phyloP scores from a whole-genome alignment of 306 rosid species.

The Cucurbita moschata region DNA sequence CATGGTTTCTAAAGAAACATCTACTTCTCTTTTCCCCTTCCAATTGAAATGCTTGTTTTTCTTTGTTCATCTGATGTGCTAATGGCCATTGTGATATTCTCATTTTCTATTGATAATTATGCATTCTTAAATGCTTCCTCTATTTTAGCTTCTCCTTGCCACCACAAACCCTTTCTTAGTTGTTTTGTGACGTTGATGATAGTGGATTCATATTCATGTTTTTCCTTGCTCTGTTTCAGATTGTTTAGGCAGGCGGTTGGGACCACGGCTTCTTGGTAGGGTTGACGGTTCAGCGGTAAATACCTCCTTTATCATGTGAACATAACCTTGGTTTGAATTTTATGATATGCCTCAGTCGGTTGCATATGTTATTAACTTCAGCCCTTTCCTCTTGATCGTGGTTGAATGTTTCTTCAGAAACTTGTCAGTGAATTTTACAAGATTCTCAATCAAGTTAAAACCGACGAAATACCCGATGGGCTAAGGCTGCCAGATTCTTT shows the following conservation, averaged over 20 bases:
- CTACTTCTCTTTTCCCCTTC: neutral
- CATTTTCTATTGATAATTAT: neutral
- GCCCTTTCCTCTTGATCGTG: conserved; percentile 14
- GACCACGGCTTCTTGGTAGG: conserved; percentile 93
- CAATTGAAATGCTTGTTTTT: neutral
- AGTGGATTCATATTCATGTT: conserved; percentile 3
- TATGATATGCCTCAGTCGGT: neutral
- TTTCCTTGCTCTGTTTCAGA: conserved; percentile 35
- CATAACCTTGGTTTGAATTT: neutral
- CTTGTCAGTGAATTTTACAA: conserved; percentile 77
- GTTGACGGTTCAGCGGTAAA: conserved; percentile 94
- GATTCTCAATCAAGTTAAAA: conserved; percentile 73
- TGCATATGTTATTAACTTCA: conserved; percentile 9
- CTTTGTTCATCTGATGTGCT: neutral
- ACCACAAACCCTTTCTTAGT: neutral
- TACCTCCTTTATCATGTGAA: conserved; percentile 8
- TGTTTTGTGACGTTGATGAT: neutral
- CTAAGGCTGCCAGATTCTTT: conserved; percentile 72
- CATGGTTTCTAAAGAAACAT: neutral
- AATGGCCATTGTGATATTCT: neutral
- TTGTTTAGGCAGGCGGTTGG: conserved; percentile 96
- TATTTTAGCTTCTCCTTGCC: neutral
- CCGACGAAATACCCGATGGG: conserved; percentile 67
- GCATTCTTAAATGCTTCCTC: neutral
- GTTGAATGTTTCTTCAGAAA: conserved; percentile 44